A percentile compares a stretch with the other conserved stretches of the same genome.
phyloP scores from a whole-genome alignment of 805 yeast genomes.

The Spathaspora arborariae region DNA sequence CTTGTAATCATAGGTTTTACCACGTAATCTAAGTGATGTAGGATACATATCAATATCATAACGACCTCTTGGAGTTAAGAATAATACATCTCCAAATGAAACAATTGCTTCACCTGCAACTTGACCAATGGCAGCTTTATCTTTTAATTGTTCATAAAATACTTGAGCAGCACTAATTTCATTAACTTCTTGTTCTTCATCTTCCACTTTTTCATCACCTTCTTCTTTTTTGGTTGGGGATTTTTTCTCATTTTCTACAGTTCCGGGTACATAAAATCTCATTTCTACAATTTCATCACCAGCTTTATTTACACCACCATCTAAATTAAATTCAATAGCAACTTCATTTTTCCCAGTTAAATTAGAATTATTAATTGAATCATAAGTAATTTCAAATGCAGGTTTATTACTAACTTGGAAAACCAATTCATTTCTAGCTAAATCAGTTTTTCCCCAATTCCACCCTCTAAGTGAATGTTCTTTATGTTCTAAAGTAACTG shows the following conservation, averaged over 20 bases:
- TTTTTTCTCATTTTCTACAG: conserved; percentile 47
- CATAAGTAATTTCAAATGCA: conserved; percentile 84
- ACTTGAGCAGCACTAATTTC: conserved; percentile 73
- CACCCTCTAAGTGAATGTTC: conserved; percentile 97
- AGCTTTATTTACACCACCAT: conserved; percentile 57
- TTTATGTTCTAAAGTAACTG: conserved; percentile 66
- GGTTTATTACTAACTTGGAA: conserved; percentile 87
- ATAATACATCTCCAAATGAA: conserved; percentile 83
- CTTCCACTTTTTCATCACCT: conserved; percentile 24
- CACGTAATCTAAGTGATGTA: conserved; percentile 82
- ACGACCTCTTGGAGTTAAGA: conserved; percentile 97
- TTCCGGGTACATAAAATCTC: conserved; percentile 92
- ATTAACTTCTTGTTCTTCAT: conserved; percentile 34
- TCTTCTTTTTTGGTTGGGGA: conserved; percentile 30
- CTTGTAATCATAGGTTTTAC: conserved; percentile 97
- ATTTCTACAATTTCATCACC: conserved; percentile 97
- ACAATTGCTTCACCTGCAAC: conserved; percentile 94
- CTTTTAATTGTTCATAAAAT: conserved; percentile 88
- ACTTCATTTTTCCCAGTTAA: conserved; percentile 91
- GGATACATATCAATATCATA: conserved; percentile 94
- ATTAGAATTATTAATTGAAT: conserved; percentile 76
- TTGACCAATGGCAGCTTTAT: conserved; percentile 90
- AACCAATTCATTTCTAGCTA: conserved; percentile 86
- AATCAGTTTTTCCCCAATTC: conserved; percentile 97
- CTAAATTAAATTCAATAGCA: conserved; percentile 75